A percentile compares a stretch with the other conserved stretches of the same genome.
Conservation (phyloP, 768 basidiomycete species). For the Mycena vulgaris region DNA sequence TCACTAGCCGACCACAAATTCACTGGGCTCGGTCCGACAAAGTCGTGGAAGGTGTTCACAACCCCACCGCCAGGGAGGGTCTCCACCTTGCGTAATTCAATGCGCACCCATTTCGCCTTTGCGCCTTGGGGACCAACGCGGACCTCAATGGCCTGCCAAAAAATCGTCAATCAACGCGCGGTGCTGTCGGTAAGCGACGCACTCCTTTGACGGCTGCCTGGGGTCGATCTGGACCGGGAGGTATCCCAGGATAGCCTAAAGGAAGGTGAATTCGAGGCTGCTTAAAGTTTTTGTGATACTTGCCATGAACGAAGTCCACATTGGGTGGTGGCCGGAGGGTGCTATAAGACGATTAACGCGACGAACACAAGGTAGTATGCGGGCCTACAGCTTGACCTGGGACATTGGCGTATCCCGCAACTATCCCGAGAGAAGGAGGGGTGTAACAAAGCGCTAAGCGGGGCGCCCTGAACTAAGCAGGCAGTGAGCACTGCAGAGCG, state of each 20-base stretch:
- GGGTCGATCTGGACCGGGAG: constrained; percentile 82
- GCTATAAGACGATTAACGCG: constrained; percentile 54
- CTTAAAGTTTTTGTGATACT: constrained; percentile 36
- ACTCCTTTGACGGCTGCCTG: constrained; percentile 91
- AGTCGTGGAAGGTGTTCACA: constrained; percentile 82
- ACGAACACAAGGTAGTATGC: constrained; percentile 8
- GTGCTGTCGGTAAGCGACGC: constrained; percentile 51
- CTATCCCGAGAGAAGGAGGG: constrained; percentile 13
- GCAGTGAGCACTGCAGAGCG: not conserved
- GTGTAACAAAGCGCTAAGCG: not conserved
- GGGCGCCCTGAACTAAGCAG: constrained; percentile 6
- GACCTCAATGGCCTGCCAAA: constrained; percentile 84
- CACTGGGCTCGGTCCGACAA: constrained; percentile 85
- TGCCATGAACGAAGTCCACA: constrained; percentile 90
- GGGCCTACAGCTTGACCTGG: constrained; percentile 54
- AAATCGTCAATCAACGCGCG: constrained; percentile 32
- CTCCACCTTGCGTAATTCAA: constrained; percentile 94
- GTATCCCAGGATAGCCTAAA: constrained; percentile 88
- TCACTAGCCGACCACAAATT: constrained; percentile 87
- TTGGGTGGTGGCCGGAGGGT: constrained; percentile 90
- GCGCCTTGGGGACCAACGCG: constrained; percentile 81
- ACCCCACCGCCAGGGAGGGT: constrained; percentile 80
- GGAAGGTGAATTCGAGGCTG: constrained; percentile 1
- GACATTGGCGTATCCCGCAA: constrained; percentile 38
- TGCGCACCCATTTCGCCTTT: constrained; percentile 93